Base-by-base conservation (phyloP, 2,329 filamentous ascomycete species). In the Aspergillus proliferans region DNA sequence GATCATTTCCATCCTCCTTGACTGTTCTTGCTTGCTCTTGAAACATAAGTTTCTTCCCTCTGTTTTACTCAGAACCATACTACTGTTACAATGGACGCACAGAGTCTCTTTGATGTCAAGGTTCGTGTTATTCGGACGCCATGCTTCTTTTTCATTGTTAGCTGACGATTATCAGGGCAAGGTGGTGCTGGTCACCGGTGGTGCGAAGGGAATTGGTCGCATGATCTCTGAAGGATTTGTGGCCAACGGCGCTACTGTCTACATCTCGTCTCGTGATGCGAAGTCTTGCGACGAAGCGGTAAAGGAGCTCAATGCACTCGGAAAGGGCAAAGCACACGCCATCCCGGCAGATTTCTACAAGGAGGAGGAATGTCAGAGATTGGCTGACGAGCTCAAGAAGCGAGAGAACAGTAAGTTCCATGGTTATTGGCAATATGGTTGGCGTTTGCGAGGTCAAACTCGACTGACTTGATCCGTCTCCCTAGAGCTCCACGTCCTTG, bases 21-120 rank as follows among this genome's bases (percentile, higher is more conserved):
- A 43, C 12, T 43, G 12, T 3, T 15, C 12, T 18, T 15, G 12
- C 19, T 43, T 28, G 6, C 21, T 43, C n/a, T 26, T 12, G 10
- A 12, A 9, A 12, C n/a, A 24, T 42, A 24, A 19, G 22, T 19
- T 45, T 8, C 18, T 22, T 39, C 6, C 48, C 21, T 24, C 18
- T 50, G 18, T 28, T 18, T 41, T 38, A 24, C 36, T 47, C 43
- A 19, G 30, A n/a, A n/a, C 22, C 15, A 39, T 33, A 18, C 6
- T 26, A 24, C 30, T 18, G 10, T 41, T 44, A 52, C 40, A 48
- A 83, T 84, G 81, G 79, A 84, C 60, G 60, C 74, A 9, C 67
- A 73, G 55, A 76, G 55, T 52, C 71, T 84, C 34, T 84, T 84
- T 61, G 70, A 78, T 56, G 79, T 84, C 57, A 79, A 83, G 75